A percentile compares a stretch with the other conserved stretches of the same genome.
Conservation (phyloP, 1,284 basidiomycete genomes). For the Boletus semigastroideus region DNA sequence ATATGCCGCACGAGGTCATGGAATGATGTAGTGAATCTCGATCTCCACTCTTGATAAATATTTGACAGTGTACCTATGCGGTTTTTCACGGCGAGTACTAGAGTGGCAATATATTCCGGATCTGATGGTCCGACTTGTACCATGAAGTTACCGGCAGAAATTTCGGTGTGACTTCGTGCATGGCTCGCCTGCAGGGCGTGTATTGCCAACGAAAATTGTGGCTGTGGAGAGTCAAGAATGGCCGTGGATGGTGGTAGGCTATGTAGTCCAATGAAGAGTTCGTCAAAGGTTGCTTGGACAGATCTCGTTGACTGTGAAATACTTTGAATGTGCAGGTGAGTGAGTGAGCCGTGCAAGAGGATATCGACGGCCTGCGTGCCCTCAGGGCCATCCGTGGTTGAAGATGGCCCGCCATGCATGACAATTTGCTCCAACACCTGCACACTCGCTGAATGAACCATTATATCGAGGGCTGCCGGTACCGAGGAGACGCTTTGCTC, state of each 20-base stretch:
- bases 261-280: conserved; percentile 18
- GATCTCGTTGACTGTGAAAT: neutral
- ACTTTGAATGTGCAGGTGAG: conserved; percentile 17
- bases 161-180: conserved; percentile 21
- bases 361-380: conserved; percentile 18
- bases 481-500: conserved; percentile 2
- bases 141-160: conserved; percentile 30
- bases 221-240: conserved; percentile 10
- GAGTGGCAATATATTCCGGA: conserved; percentile 45
- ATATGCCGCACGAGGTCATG: conserved; percentile 45
- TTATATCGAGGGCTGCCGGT: conserved; percentile 21
- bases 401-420: conserved; percentile 10
- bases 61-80: conserved; percentile 27
- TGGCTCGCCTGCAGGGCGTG: conserved; percentile 26
- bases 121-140: conserved; percentile 44
- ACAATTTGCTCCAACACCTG: conserved; percentile 28
- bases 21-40: conserved; percentile 29
- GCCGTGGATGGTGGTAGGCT: conserved; percentile 6
- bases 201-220: conserved; percentile 22
- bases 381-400: neutral
- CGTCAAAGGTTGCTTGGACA: conserved; percentile 14
- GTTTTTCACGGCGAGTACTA: conserved; percentile 34
- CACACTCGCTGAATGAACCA: conserved; percentile 24
- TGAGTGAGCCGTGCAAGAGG: conserved; percentile 18
- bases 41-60: conserved; percentile 27